These are phyloP conservation scores for Trichoderma koningiopsis DNA, from an alignment of 2,329 filamentous ascomycete species.

Conservation along the genomic window DNA sequence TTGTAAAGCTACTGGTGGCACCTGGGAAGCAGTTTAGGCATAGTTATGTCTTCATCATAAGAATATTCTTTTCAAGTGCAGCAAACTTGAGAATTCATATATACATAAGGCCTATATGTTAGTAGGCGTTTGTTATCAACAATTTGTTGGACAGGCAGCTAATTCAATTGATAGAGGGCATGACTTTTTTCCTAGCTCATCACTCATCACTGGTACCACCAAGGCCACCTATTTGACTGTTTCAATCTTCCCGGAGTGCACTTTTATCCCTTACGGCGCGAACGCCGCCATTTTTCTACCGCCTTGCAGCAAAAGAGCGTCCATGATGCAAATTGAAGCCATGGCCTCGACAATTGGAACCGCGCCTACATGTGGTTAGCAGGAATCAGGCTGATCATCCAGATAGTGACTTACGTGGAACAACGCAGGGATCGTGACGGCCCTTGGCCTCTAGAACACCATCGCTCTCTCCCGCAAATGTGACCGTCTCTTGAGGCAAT, in stretches of 20 bases:
- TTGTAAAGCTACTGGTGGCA: too few relatives aligned
- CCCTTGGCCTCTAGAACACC: conserved; percentile 89
- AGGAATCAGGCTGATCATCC: not conserved
- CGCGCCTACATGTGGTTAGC: not conserved
- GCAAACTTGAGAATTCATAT: too few relatives aligned
- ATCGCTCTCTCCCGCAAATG: conserved; percentile 69
- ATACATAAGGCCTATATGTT: too few relatives aligned
- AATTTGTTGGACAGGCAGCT: too few relatives aligned
- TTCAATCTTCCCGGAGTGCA: not conserved
- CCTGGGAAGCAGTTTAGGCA: too few relatives aligned
- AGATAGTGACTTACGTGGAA: conserved; percentile 51
- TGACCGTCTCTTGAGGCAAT: conserved; percentile 80
- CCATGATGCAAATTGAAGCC: not conserved
- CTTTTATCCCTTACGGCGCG: not conserved
- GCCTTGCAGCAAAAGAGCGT: conserved; percentile 1
- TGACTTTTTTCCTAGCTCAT: too few relatives aligned
- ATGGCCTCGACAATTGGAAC: not conserved
- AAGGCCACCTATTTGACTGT: too few relatives aligned
- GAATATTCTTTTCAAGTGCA: too few relatives aligned
- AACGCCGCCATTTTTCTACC: not conserved
- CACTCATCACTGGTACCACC: too few relatives aligned
- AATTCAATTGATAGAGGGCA: too few relatives aligned
- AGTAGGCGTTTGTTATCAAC: too few relatives aligned
- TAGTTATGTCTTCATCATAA: too few relatives aligned
- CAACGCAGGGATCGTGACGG: conserved; percentile 90